Conservation (phyloP, 2,329 filamentous ascomycete species). For the Colletotrichum euphorbiae region DNA sequence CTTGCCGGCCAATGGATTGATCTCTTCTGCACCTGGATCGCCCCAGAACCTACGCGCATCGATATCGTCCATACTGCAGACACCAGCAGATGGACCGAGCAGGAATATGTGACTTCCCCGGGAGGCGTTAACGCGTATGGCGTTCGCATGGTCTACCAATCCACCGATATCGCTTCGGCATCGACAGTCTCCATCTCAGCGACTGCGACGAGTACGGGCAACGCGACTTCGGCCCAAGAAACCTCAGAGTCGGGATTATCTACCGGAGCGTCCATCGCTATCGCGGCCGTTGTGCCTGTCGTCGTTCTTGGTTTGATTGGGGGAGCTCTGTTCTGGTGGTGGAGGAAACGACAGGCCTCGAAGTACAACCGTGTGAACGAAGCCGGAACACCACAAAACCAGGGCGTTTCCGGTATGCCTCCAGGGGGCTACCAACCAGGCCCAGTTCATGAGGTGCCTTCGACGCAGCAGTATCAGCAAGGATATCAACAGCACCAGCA, state of each 20-base stretch:
- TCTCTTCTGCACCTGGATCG: conserved; percentile 43
- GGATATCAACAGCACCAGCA: conserved; percentile 8
- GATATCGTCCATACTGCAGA: conserved; percentile 36
- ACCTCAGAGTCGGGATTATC: neutral
- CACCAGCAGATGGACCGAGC: conserved; percentile 34
- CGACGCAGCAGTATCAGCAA: conserved; percentile 4
- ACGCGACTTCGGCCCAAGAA: neutral
- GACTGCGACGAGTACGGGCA: neutral
- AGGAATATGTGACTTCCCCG: conserved; percentile 29
- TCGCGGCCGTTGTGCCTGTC: conserved; percentile 24
- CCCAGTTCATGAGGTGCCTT: conserved; percentile 7
- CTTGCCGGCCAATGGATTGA: conserved; percentile 37
- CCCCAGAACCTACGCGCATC: conserved; percentile 34
- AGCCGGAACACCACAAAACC: neutral
- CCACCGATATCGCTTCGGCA: conserved; percentile 37
- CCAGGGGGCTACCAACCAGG: neutral
- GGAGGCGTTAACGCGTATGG: conserved; percentile 43
- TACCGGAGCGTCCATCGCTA: neutral
- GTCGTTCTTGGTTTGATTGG: conserved; percentile 10
- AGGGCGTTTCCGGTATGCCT: neutral
- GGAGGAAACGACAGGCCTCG: conserved; percentile 23
- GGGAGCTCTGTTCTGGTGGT: conserved; percentile 27
- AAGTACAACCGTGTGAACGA: conserved; percentile 17
- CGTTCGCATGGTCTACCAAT: conserved; percentile 44
- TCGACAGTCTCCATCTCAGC: neutral